Conservation (phyloP, 208 protist genomes). For the Angomonas ambiguus region DNA sequence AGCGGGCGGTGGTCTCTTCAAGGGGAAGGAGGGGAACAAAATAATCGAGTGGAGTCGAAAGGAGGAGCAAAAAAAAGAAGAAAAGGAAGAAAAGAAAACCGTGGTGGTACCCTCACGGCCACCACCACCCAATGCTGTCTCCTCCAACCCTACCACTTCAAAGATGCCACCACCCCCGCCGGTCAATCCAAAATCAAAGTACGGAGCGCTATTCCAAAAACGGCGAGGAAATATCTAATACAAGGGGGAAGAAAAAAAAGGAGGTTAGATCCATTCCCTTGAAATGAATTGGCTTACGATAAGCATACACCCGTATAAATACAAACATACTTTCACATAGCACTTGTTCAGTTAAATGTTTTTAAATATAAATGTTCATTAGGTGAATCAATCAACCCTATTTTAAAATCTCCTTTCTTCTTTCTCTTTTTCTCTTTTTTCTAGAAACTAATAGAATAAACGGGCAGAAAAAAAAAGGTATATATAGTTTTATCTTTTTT, state of each 20-base stretch:
- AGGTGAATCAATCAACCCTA: too few relatives aligned
- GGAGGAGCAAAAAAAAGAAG: neutral
- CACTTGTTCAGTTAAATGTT: too few relatives aligned
- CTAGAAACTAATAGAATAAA: neutral
- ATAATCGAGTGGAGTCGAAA: neutral
- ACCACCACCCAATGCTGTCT: neutral
- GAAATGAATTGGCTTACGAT: too few relatives aligned
- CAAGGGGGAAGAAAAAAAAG: neutral
- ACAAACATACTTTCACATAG: too few relatives aligned
- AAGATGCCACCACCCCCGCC: neutral
- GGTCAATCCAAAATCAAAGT: slow-evolving; percentile 3
- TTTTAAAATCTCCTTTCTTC: too few relatives aligned
- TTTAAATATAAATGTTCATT: too few relatives aligned
- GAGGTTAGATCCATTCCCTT: neutral
- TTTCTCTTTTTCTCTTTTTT: too few relatives aligned
- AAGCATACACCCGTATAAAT: too few relatives aligned
- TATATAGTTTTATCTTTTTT: too few relatives aligned
- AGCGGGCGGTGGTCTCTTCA: slow-evolving; percentile 63
- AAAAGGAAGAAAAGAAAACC: neutral
- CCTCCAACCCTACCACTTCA: neutral
- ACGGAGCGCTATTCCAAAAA: neutral
- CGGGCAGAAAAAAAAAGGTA: slow-evolving; percentile 1
- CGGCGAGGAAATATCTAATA: slow-evolving; percentile 6
- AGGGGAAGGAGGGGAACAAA: slow-evolving; percentile 8
- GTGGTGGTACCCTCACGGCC: too few relatives aligned